Evolutionary conservation across 441 rosid genomes (phyloP), one percentile per base, ranked within the genome.

Genomic region (Mallotus japonicus): DNA sequence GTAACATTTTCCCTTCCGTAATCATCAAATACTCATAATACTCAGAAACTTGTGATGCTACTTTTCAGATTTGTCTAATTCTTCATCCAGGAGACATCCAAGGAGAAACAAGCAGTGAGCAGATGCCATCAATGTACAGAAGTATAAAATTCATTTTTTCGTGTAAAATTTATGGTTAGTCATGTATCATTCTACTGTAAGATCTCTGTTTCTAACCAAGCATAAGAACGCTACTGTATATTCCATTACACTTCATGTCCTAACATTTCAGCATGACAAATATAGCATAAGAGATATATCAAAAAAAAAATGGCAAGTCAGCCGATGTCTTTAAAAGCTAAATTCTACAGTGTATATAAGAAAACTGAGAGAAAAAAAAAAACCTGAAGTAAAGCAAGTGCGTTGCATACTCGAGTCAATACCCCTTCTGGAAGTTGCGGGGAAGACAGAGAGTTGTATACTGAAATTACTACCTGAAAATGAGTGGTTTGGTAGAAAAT

Each of bases 341-440:
- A 37, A 37, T 37, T 37, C 40, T 37, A 37, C 6, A 37, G 40
- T 3, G 6, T 5, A 2, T 37, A 6, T 6, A n/a, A 17, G 8
- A 57, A 15, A n/a, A 17, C 51, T n/a, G 70, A 34, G 63, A 50
- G 14, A 5, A 50, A 13, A 50, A 50, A 13, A 50, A 50, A 49
- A 17, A 92, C 97, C 92, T 92, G 97, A 83, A 95, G 92, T 78
- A 95, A 87, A 65, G 91, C 92, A 72, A 95, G 95, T 56, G 92
- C 89, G 79, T 95, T 89, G 75, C 94, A 88, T 69, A 89, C 97
- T 74, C 92, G 86, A 78, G 80, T 87, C 15, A 95, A 87, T 67
- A 81, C 90, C 37, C 88, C 87, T n/a, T 93, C 93, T 54, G 92
- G 84, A 63, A 94, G 82, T 76, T 75, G 85, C 16, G 96, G 95